Conservation (phyloP, 768 basidiomycete species). For the Podaxis sp. region DNA sequence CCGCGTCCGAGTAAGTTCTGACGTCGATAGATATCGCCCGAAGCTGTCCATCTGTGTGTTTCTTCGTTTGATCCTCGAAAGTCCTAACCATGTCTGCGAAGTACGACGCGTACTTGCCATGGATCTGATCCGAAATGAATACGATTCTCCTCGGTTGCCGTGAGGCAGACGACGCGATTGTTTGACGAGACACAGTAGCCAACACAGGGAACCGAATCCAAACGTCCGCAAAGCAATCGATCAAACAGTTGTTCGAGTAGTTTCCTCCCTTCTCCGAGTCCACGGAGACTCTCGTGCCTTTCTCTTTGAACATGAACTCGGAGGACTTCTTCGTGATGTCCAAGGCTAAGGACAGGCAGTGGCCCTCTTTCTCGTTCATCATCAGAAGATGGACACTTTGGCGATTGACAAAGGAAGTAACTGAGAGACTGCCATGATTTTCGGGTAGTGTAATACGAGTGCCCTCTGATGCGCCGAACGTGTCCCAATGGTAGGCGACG, state of each 20-base stretch:
- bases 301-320: slow-evolving; percentile 51
- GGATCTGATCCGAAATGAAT: slow-evolving; percentile 36
- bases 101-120: slow-evolving; percentile 29
- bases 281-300: slow-evolving; percentile 20
- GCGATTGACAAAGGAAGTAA: slow-evolving; percentile 44
- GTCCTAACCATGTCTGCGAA: slow-evolving; percentile 38
- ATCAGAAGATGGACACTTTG: slow-evolving; percentile 37
- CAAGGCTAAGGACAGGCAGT: slow-evolving; percentile 39
- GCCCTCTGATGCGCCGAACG: slow-evolving; percentile 49
- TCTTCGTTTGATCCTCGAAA: slow-evolving; percentile 47
- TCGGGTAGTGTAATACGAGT: slow-evolving; percentile 31
- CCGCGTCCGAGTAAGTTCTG: background rate
- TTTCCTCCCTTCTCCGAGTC: slow-evolving; percentile 12
- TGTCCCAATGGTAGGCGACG: slow-evolving; percentile 44
- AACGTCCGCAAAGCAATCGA: slow-evolving; percentile 52
- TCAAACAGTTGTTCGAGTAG: slow-evolving; percentile 41
- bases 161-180: slow-evolving; percentile 25
- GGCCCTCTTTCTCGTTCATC: slow-evolving; percentile 27
- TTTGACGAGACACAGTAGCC: slow-evolving; percentile 44
- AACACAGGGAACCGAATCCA: slow-evolving; percentile 61
- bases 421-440: slow-evolving; percentile 17
- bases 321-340: slow-evolving; percentile 52
- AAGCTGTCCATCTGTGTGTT: slow-evolving; percentile 45
- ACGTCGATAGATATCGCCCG: slow-evolving; percentile 29
- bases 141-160: slow-evolving; percentile 31